These are phyloP conservation scores for Phytophthora litchii DNA, from an alignment of 352 stramenopile species.

Conservation along the genomic window DNA sequence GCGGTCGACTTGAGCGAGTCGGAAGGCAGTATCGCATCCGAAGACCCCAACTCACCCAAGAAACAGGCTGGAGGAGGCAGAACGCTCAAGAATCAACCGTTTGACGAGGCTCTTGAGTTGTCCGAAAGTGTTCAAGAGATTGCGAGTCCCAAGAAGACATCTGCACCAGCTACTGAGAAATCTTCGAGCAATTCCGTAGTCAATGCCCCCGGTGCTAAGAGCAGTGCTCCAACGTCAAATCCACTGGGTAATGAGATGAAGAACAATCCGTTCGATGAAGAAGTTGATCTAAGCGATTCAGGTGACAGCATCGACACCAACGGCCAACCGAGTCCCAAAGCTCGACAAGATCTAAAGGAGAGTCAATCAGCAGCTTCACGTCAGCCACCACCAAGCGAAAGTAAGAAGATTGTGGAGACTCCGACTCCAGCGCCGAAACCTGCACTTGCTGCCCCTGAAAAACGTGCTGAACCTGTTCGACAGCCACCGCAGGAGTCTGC, in stretches of 20 bases:
- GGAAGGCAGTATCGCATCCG: constrained; percentile 56
- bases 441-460: constrained; percentile 24
- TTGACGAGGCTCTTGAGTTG: constrained; percentile 85
- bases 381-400: constrained; percentile 20
- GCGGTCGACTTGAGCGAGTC: constrained; percentile 89
- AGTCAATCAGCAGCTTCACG: constrained; percentile 15
- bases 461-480: constrained; percentile 47
- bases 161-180: constrained; percentile 18
- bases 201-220: constrained; percentile 8
- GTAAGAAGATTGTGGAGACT: constrained; percentile 19
- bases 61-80: constrained; percentile 31
- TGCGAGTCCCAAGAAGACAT: constrained; percentile 59
- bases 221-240: background rate
- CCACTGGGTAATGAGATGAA: constrained; percentile 59
- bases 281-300: constrained; percentile 88
- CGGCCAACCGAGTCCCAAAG: constrained; percentile 63
- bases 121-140: constrained; percentile 81
- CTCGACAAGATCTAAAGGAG: constrained; percentile 25
- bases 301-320: constrained; percentile 86
- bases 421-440: constrained; percentile 30
- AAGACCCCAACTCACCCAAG: constrained; percentile 67
- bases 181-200: constrained; percentile 1
- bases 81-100: constrained; percentile 76
- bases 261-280: constrained; percentile 88
- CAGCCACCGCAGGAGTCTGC: constrained; percentile 65